phyloP scores from a whole-genome alignment of 2,329 filamentous ascomycete genomes.

The Aspergillus arachidicola region DNA sequence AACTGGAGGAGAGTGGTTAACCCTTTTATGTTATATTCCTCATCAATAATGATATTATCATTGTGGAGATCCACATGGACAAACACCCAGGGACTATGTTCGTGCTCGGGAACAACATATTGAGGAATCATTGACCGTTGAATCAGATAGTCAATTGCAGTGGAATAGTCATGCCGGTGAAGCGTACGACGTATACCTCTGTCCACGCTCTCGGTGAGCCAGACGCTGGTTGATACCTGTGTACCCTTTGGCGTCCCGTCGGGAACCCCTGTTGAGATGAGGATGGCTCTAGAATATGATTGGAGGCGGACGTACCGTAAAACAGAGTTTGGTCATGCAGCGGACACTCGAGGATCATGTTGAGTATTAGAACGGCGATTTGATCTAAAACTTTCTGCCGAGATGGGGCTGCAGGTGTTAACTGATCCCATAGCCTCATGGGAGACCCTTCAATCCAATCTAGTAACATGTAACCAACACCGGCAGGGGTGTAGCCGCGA shows the following conservation, averaged over 20 bases:
- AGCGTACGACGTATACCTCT: neutral
- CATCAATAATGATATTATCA: neutral
- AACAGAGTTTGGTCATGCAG: neutral
- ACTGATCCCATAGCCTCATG: neutral
- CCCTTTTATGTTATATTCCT: neutral
- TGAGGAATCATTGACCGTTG: neutral
- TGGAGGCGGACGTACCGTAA: neutral
- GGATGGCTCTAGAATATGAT: neutral
- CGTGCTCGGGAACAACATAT: neutral
- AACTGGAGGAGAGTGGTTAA: too few species aligned
- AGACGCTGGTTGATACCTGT: neutral
- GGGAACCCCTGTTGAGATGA: neutral
- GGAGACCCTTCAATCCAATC: neutral
- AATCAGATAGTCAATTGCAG: neutral
- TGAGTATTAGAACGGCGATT: neutral
- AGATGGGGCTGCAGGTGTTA: neutral
- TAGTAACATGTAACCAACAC: neutral
- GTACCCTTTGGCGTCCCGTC: neutral
- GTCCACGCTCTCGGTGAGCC: neutral
- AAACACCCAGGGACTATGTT: neutral
- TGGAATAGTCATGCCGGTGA: neutral
- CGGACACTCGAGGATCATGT: neutral
- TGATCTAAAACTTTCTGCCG: neutral
- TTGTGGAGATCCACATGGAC: neutral
- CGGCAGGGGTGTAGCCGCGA: neutral